phyloP scores from a whole-genome alignment of 2,329 filamentous ascomycete species.

The Botrytis hyacinthi region DNA sequence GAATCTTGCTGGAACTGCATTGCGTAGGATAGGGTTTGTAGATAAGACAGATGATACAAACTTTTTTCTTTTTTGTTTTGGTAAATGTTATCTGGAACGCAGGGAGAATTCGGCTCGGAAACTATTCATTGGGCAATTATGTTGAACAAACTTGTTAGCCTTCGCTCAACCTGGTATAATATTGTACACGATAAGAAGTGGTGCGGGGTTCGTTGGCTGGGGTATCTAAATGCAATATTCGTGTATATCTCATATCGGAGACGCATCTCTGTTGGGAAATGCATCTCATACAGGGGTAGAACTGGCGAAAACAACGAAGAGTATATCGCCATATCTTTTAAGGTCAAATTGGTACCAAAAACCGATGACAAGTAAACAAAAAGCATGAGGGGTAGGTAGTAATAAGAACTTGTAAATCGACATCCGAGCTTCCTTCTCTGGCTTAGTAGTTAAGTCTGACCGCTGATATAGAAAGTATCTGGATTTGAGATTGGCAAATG shows the following conservation, averaged over 20 bases:
- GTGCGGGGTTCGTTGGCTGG: neutral
- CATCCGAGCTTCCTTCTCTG: conserved; percentile 17
- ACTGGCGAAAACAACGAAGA: neutral
- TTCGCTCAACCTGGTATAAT: neutral
- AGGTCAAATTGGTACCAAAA: neutral
- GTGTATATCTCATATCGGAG: neutral
- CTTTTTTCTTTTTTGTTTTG: neutral
- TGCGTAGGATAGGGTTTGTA: neutral
- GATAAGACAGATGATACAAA: neutral
- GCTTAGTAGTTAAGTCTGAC: conserved; percentile 2
- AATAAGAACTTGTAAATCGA: neutral
- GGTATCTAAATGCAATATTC: neutral
- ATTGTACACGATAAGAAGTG: neutral
- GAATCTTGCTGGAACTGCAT: neutral
- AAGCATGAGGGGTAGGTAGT: conserved; percentile 4
- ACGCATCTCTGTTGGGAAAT: neutral
- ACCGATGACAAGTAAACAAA: neutral
- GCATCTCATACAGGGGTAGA: neutral
- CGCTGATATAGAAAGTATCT: neutral
- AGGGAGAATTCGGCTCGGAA: neutral
- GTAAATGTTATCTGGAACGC: neutral
- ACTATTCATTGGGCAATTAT: neutral
- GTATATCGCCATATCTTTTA: neutral
- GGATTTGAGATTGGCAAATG: neutral
- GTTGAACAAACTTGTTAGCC: neutral